Conservation (phyloP, 768 basidiomycete species). For the Suillus weaverae region DNA sequence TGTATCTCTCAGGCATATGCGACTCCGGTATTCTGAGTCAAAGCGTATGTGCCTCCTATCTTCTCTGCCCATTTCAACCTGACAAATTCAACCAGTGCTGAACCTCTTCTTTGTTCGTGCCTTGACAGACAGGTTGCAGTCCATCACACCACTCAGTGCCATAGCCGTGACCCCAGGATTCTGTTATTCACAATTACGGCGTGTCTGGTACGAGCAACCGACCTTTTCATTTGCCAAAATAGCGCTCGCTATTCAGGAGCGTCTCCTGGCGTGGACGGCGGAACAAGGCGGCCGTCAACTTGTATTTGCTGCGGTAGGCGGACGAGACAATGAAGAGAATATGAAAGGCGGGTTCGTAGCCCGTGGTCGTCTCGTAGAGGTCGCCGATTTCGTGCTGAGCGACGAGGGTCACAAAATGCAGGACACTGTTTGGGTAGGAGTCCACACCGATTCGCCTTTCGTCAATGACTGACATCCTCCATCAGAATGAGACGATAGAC, state of each 20-base stretch:
- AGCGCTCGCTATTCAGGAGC: constrained; percentile 9
- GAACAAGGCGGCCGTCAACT: constrained; percentile 38
- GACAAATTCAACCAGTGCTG: constrained; percentile 20
- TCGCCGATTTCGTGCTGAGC: constrained; percentile 35
- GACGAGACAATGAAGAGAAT: constrained; percentile 18
- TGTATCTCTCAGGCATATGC: constrained; percentile 15
- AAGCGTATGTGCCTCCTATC: constrained; percentile 25
- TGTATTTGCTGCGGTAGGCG: constrained; percentile 31
- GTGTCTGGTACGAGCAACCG: neutral
- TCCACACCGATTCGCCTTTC: neutral
- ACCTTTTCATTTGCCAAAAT: neutral
- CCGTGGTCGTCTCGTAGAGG: constrained; percentile 17
- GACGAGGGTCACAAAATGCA: constrained; percentile 30
- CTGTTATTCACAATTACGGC: constrained; percentile 29
- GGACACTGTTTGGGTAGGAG: constrained; percentile 36
- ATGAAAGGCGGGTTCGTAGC: constrained; percentile 25
- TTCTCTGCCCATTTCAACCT: neutral
- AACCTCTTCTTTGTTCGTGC: constrained; percentile 32
- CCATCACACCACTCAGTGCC: constrained; percentile 23
- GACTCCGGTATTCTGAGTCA: constrained; percentile 21
- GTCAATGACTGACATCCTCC: too few species aligned
- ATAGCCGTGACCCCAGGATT: constrained; percentile 31
- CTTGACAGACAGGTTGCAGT: constrained; percentile 22
- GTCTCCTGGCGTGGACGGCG: constrained; percentile 17
- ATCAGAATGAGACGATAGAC: constrained; percentile 22